Conservation (phyloP, 768 basidiomycete genomes). For the Hortiboletus campestris region DNA sequence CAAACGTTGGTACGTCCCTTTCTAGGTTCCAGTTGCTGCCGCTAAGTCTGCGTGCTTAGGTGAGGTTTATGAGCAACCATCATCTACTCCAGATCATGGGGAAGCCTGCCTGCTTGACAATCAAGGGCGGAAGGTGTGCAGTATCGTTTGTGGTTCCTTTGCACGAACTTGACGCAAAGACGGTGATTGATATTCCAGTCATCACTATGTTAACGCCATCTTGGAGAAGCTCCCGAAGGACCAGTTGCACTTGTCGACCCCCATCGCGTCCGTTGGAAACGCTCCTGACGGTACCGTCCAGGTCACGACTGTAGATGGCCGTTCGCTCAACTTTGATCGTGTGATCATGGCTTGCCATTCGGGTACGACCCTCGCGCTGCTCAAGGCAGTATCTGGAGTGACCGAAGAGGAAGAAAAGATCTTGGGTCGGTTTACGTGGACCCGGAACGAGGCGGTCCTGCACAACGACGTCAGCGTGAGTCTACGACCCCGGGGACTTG, state of each 20-base stretch:
- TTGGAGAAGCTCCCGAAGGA: slow-evolving; percentile 49
- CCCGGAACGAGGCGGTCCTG: slow-evolving; percentile 56
- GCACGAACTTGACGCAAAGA: background rate
- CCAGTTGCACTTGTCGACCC: slow-evolving; percentile 7
- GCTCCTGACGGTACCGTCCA: background rate
- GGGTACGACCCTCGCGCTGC: slow-evolving; percentile 45
- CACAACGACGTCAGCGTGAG: slow-evolving; percentile 62
- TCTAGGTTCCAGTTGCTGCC: background rate
- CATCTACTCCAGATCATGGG: slow-evolving; percentile 69
- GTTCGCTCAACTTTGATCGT: slow-evolving; percentile 54
- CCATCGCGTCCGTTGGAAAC: slow-evolving; percentile 37
- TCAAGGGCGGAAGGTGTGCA: slow-evolving; percentile 66
- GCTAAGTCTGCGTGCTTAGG: slow-evolving; percentile 28
- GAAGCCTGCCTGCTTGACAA: slow-evolving; percentile 64
- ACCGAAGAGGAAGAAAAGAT: slow-evolving; percentile 53
- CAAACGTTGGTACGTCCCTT: slow-evolving; percentile 49
- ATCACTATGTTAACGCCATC: slow-evolving; percentile 65
- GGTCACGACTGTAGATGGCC: slow-evolving; percentile 29
- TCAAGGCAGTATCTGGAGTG: slow-evolving; percentile 45
- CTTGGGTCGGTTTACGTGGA: slow-evolving; percentile 58
- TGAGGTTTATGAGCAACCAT: slow-evolving; percentile 74
- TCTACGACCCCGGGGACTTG: background rate
- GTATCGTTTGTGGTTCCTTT: no score
- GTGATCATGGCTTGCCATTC: slow-evolving; percentile 74
- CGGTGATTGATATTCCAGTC: slow-evolving; percentile 35